Percentiles rank a stretch among this genome's conserved stretches.
Evolutionary conservation across 2,329 filamentous ascomycete genomes (phyloP).

Genomic region (Pestalotiopsis sp.): DNA sequence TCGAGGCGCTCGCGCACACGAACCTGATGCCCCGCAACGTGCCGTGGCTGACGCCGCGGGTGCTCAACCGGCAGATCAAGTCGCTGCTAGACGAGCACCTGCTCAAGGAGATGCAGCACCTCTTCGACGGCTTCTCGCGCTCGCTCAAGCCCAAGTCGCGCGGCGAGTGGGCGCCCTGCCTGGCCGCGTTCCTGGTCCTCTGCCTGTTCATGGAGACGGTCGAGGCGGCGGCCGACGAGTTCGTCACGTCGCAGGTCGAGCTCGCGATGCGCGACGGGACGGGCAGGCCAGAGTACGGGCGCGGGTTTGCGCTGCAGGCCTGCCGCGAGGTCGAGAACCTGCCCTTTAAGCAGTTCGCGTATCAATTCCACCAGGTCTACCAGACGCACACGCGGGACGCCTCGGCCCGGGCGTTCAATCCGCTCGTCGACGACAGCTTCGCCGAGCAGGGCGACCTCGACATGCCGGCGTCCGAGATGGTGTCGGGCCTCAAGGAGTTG

Average conservation of each 20-base stretch:
- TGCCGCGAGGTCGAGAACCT: slow-evolving; percentile 57
- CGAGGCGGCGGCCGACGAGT: slow-evolving; percentile 54
- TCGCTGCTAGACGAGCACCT: slow-evolving; percentile 57
- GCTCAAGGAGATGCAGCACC: slow-evolving; percentile 48
- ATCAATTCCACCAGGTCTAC: slow-evolving; percentile 62
- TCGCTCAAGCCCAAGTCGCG: slow-evolving; percentile 56
- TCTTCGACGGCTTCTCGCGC: slow-evolving; percentile 55
- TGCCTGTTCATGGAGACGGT: slow-evolving; percentile 62
- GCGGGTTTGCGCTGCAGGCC: slow-evolving; percentile 45
- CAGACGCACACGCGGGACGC: slow-evolving; percentile 56
- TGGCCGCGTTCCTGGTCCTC: slow-evolving; percentile 57
- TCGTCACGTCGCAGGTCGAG: slow-evolving; percentile 53
- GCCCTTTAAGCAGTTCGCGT: slow-evolving; percentile 62
- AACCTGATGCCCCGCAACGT: slow-evolving; percentile 45
- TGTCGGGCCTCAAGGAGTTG: slow-evolving; percentile 44
- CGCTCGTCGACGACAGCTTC: slow-evolving; percentile 48
- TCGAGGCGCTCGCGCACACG: slow-evolving; percentile 41
- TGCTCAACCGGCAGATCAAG: slow-evolving; percentile 60
- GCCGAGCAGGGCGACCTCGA: slow-evolving; percentile 48
- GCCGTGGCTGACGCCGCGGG: slow-evolving; percentile 50
- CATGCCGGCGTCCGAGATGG: slow-evolving; percentile 45
- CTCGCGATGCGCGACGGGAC: slow-evolving; percentile 42
- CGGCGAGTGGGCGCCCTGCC: slow-evolving; percentile 57
- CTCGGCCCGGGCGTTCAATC: slow-evolving; percentile 55
- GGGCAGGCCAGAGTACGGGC: slow-evolving; percentile 36